These are phyloP conservation scores for Garcia nutans DNA, from an alignment of 345 rosid genomes.

Conservation along the genomic window DNA sequence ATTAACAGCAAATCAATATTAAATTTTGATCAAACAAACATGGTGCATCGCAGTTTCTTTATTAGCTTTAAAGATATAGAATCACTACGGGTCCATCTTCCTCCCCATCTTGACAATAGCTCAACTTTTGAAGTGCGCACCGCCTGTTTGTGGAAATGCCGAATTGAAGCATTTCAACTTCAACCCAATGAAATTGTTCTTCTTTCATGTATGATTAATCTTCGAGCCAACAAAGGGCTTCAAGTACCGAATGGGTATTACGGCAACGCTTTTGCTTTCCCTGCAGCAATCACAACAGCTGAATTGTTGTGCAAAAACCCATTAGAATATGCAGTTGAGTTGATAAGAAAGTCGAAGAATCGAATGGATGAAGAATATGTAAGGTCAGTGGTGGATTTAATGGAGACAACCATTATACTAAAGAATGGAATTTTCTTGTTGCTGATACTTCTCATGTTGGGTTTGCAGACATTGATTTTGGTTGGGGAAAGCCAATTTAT, in stretches of 20 bases:
- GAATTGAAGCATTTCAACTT: conserved; percentile 4
- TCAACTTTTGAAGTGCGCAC: conserved; percentile 4
- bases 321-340: conserved; percentile 15
- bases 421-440: not conserved
- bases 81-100: not conserved
- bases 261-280: conserved; percentile 5
- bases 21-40: not conserved
- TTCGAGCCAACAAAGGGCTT: not conserved
- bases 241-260: conserved; percentile 2
- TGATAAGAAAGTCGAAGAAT: conserved; percentile 12
- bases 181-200: not conserved
- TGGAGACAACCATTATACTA: not conserved
- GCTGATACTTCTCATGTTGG: conserved; percentile 13
- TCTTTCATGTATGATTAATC: not conserved
- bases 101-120: not conserved
- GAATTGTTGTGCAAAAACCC: not conserved
- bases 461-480: conserved; percentile 23
- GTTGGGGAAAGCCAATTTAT: conserved; percentile 21
- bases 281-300: conserved; percentile 2
- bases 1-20: not conserved
- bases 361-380: conserved; percentile 12
- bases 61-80: not conserved
- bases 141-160: conserved; percentile 16
- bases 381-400: conserved; percentile 2
- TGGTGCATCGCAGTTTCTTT: not conserved